A percentile compares a stretch with the other conserved stretches of the same genome.
These are phyloP conservation scores for Xylaria cubensis DNA, from an alignment of 495 filamentous ascomycete species.

Conservation along the genomic window DNA sequence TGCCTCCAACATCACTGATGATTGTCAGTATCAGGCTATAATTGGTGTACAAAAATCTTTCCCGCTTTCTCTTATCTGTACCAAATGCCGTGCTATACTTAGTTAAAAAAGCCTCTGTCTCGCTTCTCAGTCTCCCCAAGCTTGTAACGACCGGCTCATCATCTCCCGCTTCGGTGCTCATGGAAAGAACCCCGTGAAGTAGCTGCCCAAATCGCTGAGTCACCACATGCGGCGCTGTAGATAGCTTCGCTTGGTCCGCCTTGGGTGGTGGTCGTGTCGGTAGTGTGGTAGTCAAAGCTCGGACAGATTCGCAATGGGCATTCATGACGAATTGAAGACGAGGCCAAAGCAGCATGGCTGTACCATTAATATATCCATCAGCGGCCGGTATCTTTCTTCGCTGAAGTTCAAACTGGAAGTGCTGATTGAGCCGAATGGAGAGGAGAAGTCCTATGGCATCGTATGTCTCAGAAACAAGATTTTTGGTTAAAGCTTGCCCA, in stretches of 20 bases:
- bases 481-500: slow-evolving; percentile 77
- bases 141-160: slow-evolving; percentile 90
- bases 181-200: slow-evolving; percentile 78
- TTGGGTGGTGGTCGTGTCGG: slow-evolving; percentile 57
- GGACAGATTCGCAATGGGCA: slow-evolving; percentile 85
- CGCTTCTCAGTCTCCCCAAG: slow-evolving; percentile 72
- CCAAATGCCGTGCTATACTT: slow-evolving; percentile 68
- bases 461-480: slow-evolving; percentile 73
- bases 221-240: slow-evolving; percentile 86
- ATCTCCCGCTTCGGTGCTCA: slow-evolving; percentile 87
- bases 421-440: slow-evolving; percentile 92
- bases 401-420: slow-evolving; percentile 90
- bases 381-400: slow-evolving; percentile 86
- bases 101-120: slow-evolving; percentile 78
- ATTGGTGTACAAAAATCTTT: slow-evolving; percentile 92
- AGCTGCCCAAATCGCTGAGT: slow-evolving; percentile 94
- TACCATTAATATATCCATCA: slow-evolving; percentile 91
- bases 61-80: slow-evolving; percentile 74
- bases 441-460: slow-evolving; percentile 88
- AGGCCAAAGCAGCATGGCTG: slow-evolving; percentile 95
- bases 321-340: slow-evolving; percentile 94
- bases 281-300: slow-evolving; percentile 60
- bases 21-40: slow-evolving; percentile 92
- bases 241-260: slow-evolving; percentile 66
- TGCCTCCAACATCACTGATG: slow-evolving; percentile 81